Evolutionary conservation across 2,329 filamentous ascomycete genomes (phyloP), one percentile per base, ranked within the genome.

Genomic region (Penicillium sp.): DNA sequence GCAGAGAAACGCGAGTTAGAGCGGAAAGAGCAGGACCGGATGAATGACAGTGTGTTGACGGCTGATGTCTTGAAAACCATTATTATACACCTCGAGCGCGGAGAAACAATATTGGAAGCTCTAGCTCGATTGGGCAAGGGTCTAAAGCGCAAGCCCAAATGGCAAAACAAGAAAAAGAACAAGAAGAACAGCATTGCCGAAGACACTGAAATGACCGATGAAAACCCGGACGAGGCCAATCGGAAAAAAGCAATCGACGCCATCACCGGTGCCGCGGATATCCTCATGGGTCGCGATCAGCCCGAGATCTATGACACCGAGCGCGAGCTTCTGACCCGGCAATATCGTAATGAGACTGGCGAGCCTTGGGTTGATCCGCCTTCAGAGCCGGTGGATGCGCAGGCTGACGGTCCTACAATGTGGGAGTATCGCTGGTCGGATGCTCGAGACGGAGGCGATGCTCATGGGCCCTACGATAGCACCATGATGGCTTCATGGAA

Each of bases 341-440:
- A 93, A 71, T 98, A 92, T 73, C 84, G 84, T 62, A 87, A 87
- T 50, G 93, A 97, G 74, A 91, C 91, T 0, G 93, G 93, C 33
- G 91, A 96, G 66, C 85, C 89, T 9, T 99, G 95, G 95, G 78
- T 83, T 52, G 84, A 86, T 43, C 78, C 80, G 6, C 68, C 76
- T 6, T 54, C 63, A 7, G 37, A 57, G 27, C 47, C 61, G 39
- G 53, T 51, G 33, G 56, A 66, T 10, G 55, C 73, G 76, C 21
- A 79, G n/a, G 60, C 69, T 42, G 49, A 77, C 66, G 58, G 43
- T 26, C 58, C 66, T 1, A 76, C 77, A 35, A 84, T 85, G 81
- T 99, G 93, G 93, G 90, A 98, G 74, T 99, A 91, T 73, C 84
- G 91, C 57, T 99, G 95, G 95, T 88, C 87, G 39, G 92, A 96